Evolutionary conservation across 1,284 basidiomycete genomes (phyloP), one percentile per base, ranked within the genome.

Genomic region (Athelia psychrophila): DNA sequence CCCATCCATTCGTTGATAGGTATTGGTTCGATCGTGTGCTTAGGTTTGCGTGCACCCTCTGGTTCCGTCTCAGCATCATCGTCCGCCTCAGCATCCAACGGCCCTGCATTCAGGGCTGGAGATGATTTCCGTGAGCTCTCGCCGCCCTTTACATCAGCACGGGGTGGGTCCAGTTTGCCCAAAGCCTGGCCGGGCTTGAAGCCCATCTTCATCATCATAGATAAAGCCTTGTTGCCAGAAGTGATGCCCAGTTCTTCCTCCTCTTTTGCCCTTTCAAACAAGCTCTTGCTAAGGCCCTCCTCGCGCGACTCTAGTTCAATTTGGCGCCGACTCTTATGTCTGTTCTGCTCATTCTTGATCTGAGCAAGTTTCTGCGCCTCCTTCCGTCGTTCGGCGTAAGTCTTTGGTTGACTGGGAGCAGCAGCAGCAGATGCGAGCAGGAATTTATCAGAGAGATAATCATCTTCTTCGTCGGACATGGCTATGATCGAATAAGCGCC

Each of bases 201-300:
- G 2, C 91, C 91, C 90, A 92, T 92, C 72, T 88, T 91, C 78
- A 89, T 82, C 90, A 93, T 93, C 75, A 93, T 91, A 10, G 80
- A 79, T 51, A 92, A 73, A 3, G 90, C 89, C 65, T 91, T 93
- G 70, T 80, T 91, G 47, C 69, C 69, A 30, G 71, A 65, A 30
- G 64, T 61, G 13, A 73, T 55, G 6, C 68, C 77, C 52, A 70
- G 71, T 30, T 73, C 74, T 55, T 78, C 76, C 51, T 87, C 84
- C 63, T 88, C 85, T 62, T 79, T 77, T 19, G 84, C 88, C 35
- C 80, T 76, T 60, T 90, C 85, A 60, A 93, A 91, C 23, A 93
- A 78, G 69, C 85, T 91, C 64, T 79, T 88, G 61, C 74, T 78
- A 53, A 93, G 76, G 18, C 86, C 91, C 59, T 90, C 87, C 63